phyloP scores from a whole-genome alignment of 2,329 filamentous ascomycete genomes.

The Geosmithia morbida region DNA sequence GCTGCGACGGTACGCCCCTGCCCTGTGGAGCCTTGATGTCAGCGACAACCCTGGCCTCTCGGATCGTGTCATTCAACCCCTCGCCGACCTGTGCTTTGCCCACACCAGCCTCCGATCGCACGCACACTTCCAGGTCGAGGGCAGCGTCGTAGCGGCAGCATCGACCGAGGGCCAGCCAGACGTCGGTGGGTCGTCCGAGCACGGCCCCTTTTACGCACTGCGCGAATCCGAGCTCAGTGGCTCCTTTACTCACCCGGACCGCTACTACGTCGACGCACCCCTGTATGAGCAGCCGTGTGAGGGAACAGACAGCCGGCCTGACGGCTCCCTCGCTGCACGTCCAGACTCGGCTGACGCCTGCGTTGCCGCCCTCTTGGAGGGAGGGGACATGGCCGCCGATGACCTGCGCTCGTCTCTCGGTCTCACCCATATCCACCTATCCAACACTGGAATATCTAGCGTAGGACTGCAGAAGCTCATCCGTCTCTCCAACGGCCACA shows the following conservation, averaged over 20 bases:
- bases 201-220: conserved; percentile 28
- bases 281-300: conserved; percentile 9
- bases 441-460: conserved; percentile 31
- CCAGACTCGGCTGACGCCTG: conserved; percentile 13
- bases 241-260: conserved; percentile 27
- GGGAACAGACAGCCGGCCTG: conserved; percentile 15
- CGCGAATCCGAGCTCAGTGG: conserved; percentile 31
- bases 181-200: conserved; percentile 12
- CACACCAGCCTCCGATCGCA: conserved; percentile 16
- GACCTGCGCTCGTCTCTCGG: conserved; percentile 9
- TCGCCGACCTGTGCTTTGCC: conserved; percentile 17
- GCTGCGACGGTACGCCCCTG: conserved; percentile 16
- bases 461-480: conserved; percentile 28
- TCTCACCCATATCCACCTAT: conserved; percentile 41
- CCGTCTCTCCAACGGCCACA: conserved; percentile 22
- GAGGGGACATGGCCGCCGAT: conserved; percentile 6
- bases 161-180: not conserved
- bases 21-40: conserved; percentile 44
- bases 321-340: conserved; percentile 9
- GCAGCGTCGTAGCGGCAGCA: conserved; percentile 15
- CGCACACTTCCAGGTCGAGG: conserved; percentile 29
- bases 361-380: conserved; percentile 9
- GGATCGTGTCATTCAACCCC: conserved; percentile 22
- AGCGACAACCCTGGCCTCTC: conserved; percentile 32
- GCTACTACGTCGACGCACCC: conserved; percentile 34